A percentile compares a stretch with the other conserved stretches of the same genome.
These are phyloP conservation scores for Parastagonospora avenae DNA, from an alignment of 2,329 filamentous ascomycete species.

Conservation along the genomic window DNA sequence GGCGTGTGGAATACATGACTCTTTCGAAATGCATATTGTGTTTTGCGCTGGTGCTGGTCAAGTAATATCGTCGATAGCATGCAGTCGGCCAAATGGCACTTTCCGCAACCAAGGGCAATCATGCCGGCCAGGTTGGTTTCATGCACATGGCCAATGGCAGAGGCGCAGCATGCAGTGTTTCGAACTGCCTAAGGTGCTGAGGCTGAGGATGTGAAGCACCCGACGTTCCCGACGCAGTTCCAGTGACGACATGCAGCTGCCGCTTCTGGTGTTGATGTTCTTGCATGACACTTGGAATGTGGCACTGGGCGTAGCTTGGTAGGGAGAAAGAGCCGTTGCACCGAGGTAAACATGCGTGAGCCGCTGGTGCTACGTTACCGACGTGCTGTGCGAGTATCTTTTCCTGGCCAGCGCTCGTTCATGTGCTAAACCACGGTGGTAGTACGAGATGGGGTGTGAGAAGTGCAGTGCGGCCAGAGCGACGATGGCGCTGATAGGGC, in stretches of 20 bases:
- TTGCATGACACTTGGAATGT: slow-evolving; percentile 33
- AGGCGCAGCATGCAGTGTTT: slow-evolving; percentile 9
- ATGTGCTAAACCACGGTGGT: not conserved
- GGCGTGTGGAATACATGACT: not conserved
- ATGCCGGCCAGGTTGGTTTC: not conserved
- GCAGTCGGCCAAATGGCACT: not conserved
- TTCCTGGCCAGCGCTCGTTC: not conserved
- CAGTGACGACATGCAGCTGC: slow-evolving; percentile 10
- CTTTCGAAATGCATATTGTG: too few relatives aligned
- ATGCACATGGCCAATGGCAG: not conserved
- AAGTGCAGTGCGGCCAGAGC: not conserved
- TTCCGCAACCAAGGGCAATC: not conserved
- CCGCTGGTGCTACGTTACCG: slow-evolving; percentile 25
- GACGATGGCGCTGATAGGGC: slow-evolving; percentile 4
- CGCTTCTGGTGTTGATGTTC: slow-evolving; percentile 14
- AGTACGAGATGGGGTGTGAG: not conserved
- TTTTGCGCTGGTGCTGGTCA: not conserved
- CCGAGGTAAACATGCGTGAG: slow-evolving; percentile 14
- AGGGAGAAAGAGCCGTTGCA: not conserved
- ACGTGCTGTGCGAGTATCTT: not conserved
- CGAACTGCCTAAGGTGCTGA: slow-evolving; percentile 9
- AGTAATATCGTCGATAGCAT: not conserved
- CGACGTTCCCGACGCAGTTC: slow-evolving; percentile 10
- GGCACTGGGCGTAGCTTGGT: slow-evolving; percentile 18
- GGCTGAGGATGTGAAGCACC: slow-evolving; percentile 14